These are phyloP conservation scores for Ogataea trehaloabstinens DNA, from an alignment of 805 yeast species.

Conservation along the genomic window DNA sequence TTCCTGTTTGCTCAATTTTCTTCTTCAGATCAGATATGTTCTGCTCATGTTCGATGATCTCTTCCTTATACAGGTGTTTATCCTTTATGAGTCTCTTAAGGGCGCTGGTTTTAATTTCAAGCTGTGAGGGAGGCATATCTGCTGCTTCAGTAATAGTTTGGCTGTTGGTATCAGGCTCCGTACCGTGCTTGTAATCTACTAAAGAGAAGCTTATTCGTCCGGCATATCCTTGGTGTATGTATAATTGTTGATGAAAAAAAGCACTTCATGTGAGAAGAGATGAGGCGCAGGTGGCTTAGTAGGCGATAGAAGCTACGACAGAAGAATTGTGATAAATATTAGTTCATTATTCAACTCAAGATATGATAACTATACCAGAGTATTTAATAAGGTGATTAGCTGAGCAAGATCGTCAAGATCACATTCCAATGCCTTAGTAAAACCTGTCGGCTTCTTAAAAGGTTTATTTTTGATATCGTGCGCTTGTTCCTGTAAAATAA, in stretches of 20 bases:
- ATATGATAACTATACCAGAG: slow-evolving; percentile 23
- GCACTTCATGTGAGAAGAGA: too few relatives aligned
- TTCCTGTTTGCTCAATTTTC: slow-evolving; percentile 13
- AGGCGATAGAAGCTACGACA: too few relatives aligned
- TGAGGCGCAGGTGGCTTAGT: too few relatives aligned
- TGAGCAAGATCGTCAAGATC: slow-evolving; percentile 25
- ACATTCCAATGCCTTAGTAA: background rate
- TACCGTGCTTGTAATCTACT: too few relatives aligned
- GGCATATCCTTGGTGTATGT: too few relatives aligned
- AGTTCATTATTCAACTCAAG: too few relatives aligned
- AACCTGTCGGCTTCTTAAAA: background rate
- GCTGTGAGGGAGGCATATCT: slow-evolving; percentile 63
- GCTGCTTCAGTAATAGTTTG: background rate
- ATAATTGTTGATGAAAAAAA: too few relatives aligned
- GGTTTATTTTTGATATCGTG: background rate
- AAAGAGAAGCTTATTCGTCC: too few relatives aligned
- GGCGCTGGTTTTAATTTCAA: slow-evolving; percentile 72
- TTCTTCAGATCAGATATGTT: slow-evolving; percentile 9
- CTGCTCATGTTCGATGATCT: slow-evolving; percentile 37
- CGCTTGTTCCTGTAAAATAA: slow-evolving; percentile 15
- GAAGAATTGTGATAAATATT: too few relatives aligned
- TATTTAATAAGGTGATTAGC: slow-evolving; percentile 29
- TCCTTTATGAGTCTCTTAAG: slow-evolving; percentile 70
- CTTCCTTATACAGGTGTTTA: slow-evolving; percentile 57
- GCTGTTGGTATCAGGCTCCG: too few relatives aligned